Evolutionary conservation across 148 eudicot species (phyloP).

Genomic region (Bassia scoparia): DNA sequence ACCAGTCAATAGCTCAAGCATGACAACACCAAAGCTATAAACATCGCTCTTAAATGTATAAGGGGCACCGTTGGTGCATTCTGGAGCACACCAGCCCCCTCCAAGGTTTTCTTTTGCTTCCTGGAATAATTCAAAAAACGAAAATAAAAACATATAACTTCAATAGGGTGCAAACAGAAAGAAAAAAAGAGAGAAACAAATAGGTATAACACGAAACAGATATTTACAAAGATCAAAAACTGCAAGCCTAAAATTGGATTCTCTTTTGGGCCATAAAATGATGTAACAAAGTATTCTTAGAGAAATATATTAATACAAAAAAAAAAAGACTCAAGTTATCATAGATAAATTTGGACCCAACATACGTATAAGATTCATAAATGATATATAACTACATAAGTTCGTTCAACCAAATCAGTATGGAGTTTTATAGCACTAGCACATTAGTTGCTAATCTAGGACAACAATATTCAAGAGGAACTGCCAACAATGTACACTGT

Average conservation of each 20-base stretch:
- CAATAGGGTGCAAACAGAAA: neutral
- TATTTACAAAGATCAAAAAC: no score
- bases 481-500: neutral
- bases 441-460: neutral
- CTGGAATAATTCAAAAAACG: slow-evolving; percentile 17
- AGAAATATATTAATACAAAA: no score
- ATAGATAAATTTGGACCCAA: no score
- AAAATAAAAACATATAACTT: neutral
- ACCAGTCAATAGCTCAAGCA: slow-evolving; percentile 74
- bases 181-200: neutral
- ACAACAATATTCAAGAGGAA: neutral
- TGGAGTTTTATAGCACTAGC: neutral
- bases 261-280: no score
- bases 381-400: neutral
- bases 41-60: slow-evolving; percentile 57
- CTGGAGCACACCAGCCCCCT: slow-evolving; percentile 51
- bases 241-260: no score
- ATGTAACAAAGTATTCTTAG: no score
- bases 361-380: no score
- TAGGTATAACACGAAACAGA: neutral
- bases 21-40: slow-evolving; percentile 69
- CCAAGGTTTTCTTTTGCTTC: slow-evolving; percentile 40
- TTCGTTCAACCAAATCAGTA: no score
- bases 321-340: no score
- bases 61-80: slow-evolving; percentile 41